Evolutionary conservation across 257 asterid genomes (phyloP).

Genomic region (Echites panduratus): DNA sequence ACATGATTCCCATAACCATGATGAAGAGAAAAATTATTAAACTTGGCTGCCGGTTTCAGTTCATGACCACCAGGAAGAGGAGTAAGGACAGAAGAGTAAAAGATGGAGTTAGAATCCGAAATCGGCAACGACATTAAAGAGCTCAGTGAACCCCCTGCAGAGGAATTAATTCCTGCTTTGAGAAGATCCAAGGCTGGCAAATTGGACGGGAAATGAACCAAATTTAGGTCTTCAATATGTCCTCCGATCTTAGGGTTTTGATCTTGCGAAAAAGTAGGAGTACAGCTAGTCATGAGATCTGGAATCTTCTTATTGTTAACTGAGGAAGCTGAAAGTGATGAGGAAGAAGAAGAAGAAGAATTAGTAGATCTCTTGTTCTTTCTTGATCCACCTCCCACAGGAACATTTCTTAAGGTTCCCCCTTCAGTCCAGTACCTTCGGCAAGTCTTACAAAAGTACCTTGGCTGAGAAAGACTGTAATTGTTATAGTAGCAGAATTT

Average conservation of each 20-base stretch:
- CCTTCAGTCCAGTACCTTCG: constrained; percentile 91
- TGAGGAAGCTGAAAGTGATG: constrained; percentile 9
- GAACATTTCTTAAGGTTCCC: constrained; percentile 70
- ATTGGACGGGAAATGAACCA: constrained; percentile 18
- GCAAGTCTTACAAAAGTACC: constrained; percentile 84
- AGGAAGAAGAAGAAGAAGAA: constrained; percentile 16
- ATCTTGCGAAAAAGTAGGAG: constrained; percentile 8
- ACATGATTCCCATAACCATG: constrained; percentile 25
- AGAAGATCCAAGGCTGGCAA: constrained; percentile 36
- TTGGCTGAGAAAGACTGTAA: constrained; percentile 75
- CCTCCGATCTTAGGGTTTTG: constrained; percentile 45
- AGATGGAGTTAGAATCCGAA: constrained; percentile 28
- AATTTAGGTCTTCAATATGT: constrained; percentile 31
- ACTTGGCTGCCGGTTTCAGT: constrained; percentile 27
- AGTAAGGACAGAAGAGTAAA: constrained; percentile 21
- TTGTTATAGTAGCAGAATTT: constrained; percentile 89
- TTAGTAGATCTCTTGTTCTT: constrained; percentile 52
- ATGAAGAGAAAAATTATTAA: constrained; percentile 46
- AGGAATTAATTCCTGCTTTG: constrained; percentile 19
- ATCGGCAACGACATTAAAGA: constrained; percentile 33
- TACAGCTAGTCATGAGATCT: constrained; percentile 25
- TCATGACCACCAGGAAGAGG: constrained; percentile 33
- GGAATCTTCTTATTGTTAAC: constrained; percentile 17
- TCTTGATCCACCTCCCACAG: constrained; percentile 87
- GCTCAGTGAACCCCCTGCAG: constrained; percentile 22